Conservation (phyloP, 129 eudicot genomes). For the Oenanthe sinensis region DNA sequence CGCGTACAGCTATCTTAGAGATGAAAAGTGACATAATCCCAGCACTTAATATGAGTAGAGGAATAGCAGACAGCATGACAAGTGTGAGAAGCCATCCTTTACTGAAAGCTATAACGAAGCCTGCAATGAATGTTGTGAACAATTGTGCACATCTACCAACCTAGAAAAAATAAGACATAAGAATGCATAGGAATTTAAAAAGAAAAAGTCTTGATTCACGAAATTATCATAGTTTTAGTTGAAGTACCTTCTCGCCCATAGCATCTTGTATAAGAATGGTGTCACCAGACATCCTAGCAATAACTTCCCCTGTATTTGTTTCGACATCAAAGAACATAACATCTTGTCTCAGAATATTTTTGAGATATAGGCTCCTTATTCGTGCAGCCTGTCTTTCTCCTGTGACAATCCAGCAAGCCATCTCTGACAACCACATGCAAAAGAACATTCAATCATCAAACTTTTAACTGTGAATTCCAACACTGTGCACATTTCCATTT, state of each 20-base stretch:
- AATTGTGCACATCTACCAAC: slow-evolving; percentile 78
- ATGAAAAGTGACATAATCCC: slow-evolving; percentile 44
- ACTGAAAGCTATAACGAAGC: slow-evolving; percentile 63
- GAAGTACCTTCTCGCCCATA: slow-evolving; percentile 85
- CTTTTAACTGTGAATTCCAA: background rate
- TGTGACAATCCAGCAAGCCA: slow-evolving; percentile 85
- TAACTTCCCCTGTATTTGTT: slow-evolving; percentile 92
- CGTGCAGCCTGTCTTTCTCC: slow-evolving; percentile 95
- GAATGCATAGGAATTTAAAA: background rate
- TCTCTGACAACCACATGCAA: slow-evolving; percentile 45
- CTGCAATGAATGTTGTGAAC: slow-evolving; percentile 64
- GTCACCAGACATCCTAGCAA: slow-evolving; percentile 97
- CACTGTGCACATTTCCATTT: background rate
- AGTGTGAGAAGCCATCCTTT: slow-evolving; percentile 94
- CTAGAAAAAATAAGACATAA: slow-evolving; percentile 23
- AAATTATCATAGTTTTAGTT: background rate
- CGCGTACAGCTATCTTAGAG: slow-evolving; percentile 65
- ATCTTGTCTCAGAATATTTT: slow-evolving; percentile 80
- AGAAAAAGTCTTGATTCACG: background rate
- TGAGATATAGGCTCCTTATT: slow-evolving; percentile 68
- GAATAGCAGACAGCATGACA: slow-evolving; percentile 63
- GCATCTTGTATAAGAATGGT: slow-evolving; percentile 95
- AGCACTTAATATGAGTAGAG: slow-evolving; percentile 55
- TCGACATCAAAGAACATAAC: slow-evolving; percentile 83
- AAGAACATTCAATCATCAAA: no score